Conservation (phyloP, 768 basidiomycete genomes). For the Psilocybe tampanensis region DNA sequence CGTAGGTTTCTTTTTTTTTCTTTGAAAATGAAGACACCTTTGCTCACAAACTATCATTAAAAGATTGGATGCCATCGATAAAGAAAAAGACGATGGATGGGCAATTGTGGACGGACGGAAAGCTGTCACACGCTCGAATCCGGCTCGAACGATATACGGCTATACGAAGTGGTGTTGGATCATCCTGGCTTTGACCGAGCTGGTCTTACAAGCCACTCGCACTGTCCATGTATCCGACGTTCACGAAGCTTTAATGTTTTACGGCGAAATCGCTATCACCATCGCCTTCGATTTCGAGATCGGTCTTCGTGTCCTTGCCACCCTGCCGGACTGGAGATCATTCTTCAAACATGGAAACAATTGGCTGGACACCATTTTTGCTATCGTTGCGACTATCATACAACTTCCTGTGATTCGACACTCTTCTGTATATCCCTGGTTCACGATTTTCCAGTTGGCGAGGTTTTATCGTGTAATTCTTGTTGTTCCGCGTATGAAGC, state of each 20-base stretch:
- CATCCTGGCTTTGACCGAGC: conserved; percentile 67
- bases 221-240: conserved; percentile 48
- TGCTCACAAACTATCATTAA: neutral
- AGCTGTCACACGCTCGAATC: conserved; percentile 39
- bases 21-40: neutral
- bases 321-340: conserved; percentile 80
- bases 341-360: conserved; percentile 74
- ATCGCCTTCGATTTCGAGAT: conserved; percentile 90
- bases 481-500: conserved; percentile 88
- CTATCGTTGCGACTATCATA: conserved; percentile 74
- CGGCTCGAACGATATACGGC: conserved; percentile 55
- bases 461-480: conserved; percentile 93
- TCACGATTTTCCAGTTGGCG: conserved; percentile 83
- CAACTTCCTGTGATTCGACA: conserved; percentile 79
- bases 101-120: conserved; percentile 47
- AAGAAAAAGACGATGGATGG: conserved; percentile 71
- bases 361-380: conserved; percentile 75
- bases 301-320: conserved; percentile 65
- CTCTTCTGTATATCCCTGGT: conserved; percentile 78
- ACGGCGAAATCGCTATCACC: conserved; percentile 77
- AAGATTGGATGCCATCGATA: conserved; percentile 41
- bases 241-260: conserved; percentile 55
- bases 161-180: conserved; percentile 77
- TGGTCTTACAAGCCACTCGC: conserved; percentile 73
- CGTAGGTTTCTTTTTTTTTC: conserved; percentile 41